These are phyloP conservation scores for Zymoseptoria tritici DNA, from an alignment of 2,329 filamentous ascomycete species.

Conservation along the genomic window DNA sequence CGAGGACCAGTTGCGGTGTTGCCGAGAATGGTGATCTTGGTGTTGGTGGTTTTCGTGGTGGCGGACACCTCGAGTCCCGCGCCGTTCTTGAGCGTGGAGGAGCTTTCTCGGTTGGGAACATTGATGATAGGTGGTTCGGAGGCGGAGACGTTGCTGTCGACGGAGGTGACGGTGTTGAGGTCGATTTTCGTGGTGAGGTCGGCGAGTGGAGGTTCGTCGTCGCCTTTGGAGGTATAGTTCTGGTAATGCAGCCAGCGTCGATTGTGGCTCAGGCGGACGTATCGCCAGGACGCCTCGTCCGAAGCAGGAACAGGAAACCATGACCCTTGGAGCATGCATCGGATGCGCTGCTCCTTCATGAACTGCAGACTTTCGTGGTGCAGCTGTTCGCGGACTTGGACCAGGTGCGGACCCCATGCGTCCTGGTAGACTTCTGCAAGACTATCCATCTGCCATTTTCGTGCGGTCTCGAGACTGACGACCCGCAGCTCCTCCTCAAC, in stretches of 20 bases:
- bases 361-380: constrained; percentile 89
- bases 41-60: constrained; percentile 43
- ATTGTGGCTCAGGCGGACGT: constrained; percentile 83
- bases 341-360: constrained; percentile 90
- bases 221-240: constrained; percentile 61
- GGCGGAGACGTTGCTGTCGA: constrained; percentile 84
- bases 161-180: constrained; percentile 77
- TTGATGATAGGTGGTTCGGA: constrained; percentile 44
- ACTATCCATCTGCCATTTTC: constrained; percentile 87
- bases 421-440: constrained; percentile 88
- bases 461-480: constrained; percentile 69
- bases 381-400: constrained; percentile 82
- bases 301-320: constrained; percentile 65
- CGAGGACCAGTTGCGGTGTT: constrained; percentile 9
- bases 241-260: constrained; percentile 83
- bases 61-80: constrained; percentile 5
- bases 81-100: constrained; percentile 18
- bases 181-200: constrained; percentile 75
- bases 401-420: constrained; percentile 84
- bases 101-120: constrained; percentile 34
- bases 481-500: constrained; percentile 83
- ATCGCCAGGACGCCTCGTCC: constrained; percentile 54
- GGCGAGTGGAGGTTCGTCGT: constrained; percentile 64
- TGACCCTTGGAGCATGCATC: constrained; percentile 77
- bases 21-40: constrained; percentile 88